Conservation (phyloP, 306 rosid species). For the Oxytropis ochrocephala region DNA sequence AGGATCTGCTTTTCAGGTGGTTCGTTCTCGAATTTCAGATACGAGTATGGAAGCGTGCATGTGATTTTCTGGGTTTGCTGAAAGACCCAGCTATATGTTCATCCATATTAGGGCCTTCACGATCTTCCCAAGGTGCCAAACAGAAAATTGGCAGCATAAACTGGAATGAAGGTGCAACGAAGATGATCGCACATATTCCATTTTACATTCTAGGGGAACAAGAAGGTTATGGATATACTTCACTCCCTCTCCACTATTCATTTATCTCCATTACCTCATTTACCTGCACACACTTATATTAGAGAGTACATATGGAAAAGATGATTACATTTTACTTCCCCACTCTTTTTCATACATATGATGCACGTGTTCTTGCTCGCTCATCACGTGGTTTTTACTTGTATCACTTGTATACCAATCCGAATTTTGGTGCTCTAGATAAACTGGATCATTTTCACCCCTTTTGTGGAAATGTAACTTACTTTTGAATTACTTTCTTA, state of each 20-base stretch:
- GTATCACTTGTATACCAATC: no score
- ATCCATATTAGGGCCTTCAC: constrained; percentile 88
- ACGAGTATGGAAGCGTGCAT: constrained; percentile 85
- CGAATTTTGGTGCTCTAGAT: background rate
- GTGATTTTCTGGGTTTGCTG: constrained; percentile 85
- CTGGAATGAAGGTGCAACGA: constrained; percentile 79
- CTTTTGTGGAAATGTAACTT: background rate
- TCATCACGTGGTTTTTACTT: background rate
- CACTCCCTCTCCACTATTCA: background rate
- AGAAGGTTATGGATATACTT: constrained; percentile 47
- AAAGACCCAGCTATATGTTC: constrained; percentile 80
- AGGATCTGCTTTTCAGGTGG: constrained; percentile 50
- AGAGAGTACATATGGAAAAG: background rate
- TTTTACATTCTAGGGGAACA: constrained; percentile 81
- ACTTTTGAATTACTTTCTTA: constrained; percentile 14
- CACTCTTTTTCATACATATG: background rate
- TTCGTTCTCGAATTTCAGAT: constrained; percentile 84
- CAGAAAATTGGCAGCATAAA: constrained; percentile 69
- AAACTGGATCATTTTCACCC: background rate
- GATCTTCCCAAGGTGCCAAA: constrained; percentile 40
- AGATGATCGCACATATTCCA: constrained; percentile 89
- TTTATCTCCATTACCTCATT: background rate
- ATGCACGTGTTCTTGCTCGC: background rate
- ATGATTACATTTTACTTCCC: background rate
- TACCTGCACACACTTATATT: background rate